phyloP scores from a whole-genome alignment of 1,139 yeast species.

The Geotrichum armillariae region DNA sequence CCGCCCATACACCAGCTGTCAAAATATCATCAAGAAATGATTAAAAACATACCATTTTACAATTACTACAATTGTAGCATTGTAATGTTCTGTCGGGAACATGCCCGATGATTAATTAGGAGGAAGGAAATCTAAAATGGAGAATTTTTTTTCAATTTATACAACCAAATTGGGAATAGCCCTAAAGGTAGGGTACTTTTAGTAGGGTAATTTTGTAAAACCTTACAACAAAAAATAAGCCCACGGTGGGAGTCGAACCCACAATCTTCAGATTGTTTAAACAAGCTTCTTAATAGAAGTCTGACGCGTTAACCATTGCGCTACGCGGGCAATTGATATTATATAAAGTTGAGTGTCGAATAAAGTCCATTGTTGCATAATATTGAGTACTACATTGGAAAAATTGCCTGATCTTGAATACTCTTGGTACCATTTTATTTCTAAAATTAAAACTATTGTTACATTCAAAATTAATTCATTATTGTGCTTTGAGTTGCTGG shows the following conservation, averaged over 20 bases:
- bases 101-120: background rate
- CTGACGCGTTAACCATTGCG: slow-evolving; percentile 63
- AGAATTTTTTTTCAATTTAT: slow-evolving; percentile 1
- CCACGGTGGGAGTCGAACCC: slow-evolving; percentile 63
- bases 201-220: slow-evolving; percentile 4
- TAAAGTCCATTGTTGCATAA: too few species aligned
- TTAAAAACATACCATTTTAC: slow-evolving; percentile 10
- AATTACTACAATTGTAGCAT: slow-evolving; percentile 5
- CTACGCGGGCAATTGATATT: slow-evolving; percentile 64
- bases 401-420: too few species aligned
- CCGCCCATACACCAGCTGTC: slow-evolving; percentile 5
- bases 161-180: background rate
- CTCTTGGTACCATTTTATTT: too few species aligned
- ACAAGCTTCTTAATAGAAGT: slow-evolving; percentile 42
- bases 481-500: too few species aligned
- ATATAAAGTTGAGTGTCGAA: too few species aligned
- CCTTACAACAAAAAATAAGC: slow-evolving; percentile 38
- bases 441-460: too few species aligned
- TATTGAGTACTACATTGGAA: too few species aligned
- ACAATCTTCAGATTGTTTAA: slow-evolving; percentile 49
- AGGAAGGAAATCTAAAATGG: background rate
- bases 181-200: slow-evolving; percentile 6
- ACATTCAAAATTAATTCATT: too few species aligned
- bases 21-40: background rate
- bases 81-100: background rate